These are phyloP conservation scores for Globisporangium okanoganense DNA, from an alignment of 352 stramenopile species.

Conservation along the genomic window DNA sequence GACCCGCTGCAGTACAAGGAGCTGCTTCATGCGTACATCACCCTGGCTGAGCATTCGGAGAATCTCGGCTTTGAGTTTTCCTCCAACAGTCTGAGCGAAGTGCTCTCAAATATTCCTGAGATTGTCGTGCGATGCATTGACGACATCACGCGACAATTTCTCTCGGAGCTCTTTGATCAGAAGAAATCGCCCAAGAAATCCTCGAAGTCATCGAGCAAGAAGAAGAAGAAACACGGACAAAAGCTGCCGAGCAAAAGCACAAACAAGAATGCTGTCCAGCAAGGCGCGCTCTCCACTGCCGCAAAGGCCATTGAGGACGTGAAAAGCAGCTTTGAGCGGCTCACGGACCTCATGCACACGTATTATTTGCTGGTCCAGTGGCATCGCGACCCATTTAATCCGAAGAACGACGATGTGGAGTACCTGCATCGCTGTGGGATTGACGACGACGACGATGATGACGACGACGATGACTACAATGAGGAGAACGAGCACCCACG, in stretches of 20 bases:
- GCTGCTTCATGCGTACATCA: conserved; percentile 79
- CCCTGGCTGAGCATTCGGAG: conserved; percentile 70
- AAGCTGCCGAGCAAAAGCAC: neutral
- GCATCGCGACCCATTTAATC: conserved; percentile 84
- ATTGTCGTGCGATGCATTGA: conserved; percentile 79
- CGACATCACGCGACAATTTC: conserved; percentile 50
- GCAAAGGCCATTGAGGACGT: conserved; percentile 58
- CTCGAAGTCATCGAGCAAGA: conserved; percentile 19
- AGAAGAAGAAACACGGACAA: neutral
- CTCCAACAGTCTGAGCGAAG: conserved; percentile 52
- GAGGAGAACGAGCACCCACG: conserved; percentile 25
- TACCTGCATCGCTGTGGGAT: conserved; percentile 83
- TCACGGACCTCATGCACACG: conserved; percentile 85
- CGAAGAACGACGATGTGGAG: conserved; percentile 56
- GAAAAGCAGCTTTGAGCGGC: conserved; percentile 52
- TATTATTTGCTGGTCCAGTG: conserved; percentile 89
- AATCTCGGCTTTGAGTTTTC: conserved; percentile 80
- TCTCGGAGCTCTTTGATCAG: conserved; percentile 39
- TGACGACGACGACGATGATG: conserved; percentile 75
- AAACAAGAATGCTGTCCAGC: neutral
- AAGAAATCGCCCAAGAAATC: conserved; percentile 37
- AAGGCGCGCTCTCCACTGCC: conserved; percentile 14
- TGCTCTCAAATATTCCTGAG: conserved; percentile 73
- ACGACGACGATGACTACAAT: conserved; percentile 55
- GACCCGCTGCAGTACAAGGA: conserved; percentile 75